These are phyloP conservation scores for Thraustochytrium striatum DNA, from an alignment of 352 stramenopile species.

Conservation along the genomic window DNA sequence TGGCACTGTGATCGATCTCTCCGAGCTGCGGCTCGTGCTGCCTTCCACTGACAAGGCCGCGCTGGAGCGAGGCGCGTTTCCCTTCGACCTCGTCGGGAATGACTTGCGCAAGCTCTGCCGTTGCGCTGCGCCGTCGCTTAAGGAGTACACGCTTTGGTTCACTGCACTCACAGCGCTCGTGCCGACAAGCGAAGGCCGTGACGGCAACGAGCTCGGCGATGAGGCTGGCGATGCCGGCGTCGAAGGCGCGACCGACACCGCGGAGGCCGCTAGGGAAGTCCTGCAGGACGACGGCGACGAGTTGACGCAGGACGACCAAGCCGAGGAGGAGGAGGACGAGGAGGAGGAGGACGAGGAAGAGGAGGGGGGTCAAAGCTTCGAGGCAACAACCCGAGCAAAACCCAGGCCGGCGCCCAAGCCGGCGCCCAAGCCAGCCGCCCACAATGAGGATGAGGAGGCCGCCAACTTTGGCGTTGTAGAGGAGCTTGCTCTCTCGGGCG, in stretches of 20 bases:
- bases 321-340: background rate
- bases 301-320: background rate
- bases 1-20: slow-evolving; percentile 5
- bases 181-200: background rate
- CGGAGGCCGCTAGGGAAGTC: background rate
- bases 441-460: background rate
- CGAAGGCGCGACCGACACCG: background rate
- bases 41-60: slow-evolving; percentile 17
- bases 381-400: no score
- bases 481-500: no score
- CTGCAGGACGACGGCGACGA: background rate
- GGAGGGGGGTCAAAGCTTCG: no score
- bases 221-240: background rate
- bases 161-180: slow-evolving; percentile 8
- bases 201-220: background rate
- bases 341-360: background rate
- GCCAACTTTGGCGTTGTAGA: background rate
- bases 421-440: background rate
- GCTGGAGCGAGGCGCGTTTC: background rate
- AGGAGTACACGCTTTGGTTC: slow-evolving; percentile 35
- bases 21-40: slow-evolving; percentile 5
- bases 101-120: slow-evolving; percentile 10
- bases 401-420: background rate
- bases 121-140: slow-evolving; percentile 22
- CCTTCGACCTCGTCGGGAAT: slow-evolving; percentile 29